Base-by-base conservation (phyloP, 768 basidiomycete species). In the Gloeostereum incarnatum region DNA sequence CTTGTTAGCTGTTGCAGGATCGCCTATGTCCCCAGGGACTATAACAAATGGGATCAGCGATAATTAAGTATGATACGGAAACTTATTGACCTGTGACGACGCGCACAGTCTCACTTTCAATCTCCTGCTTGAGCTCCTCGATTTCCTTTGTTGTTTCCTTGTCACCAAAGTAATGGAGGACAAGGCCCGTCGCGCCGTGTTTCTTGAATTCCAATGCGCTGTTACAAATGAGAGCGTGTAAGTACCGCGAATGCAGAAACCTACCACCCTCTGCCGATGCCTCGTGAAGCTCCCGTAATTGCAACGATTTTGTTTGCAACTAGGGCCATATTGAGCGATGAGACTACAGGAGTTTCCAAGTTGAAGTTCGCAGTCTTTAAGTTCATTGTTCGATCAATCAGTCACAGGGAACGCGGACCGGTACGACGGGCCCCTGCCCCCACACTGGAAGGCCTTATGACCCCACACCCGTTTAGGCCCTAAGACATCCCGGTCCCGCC, bases 231-330 rank as follows among this genome's bases (percentile, higher is more conserved):
- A 7, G 38, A n/a, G 16, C 24, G 21, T 26, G 20, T 18, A 29
- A 20, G 31, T 22, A 11, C 9, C n/a, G 9, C 17, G 11, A 10
- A n/a, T n/a, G n/a, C 19, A 30, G 24, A 32, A 22, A 36, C 55
- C 31, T 47, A 66, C 65, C 78, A 80, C 20, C 74, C 78, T 44
- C 77, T 66, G 9, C 84, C 82, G 41, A 87, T 87, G 16, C 82
- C 84, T 42, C 78, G 65, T 5, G 78, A 80, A n/a, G 77, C 67
- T 13, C 82, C 82, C 11, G 83, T 86, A 46, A 87, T 77, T 42
- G 73, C 74, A 11, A 83, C 74, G 27, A 81, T 58, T 52, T 82
- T 82, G 49, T 66, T 61, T 16, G 59, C 47, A 18, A 71, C 65
- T 14, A 79, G 58, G 36, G 58, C 46, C 64, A 68, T 71, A n/a